A percentile compares a stretch with the other conserved stretches of the same genome.
These are phyloP conservation scores for Pythium insidiosum DNA, from an alignment of 352 stramenopile genomes.

Conservation along the genomic window DNA sequence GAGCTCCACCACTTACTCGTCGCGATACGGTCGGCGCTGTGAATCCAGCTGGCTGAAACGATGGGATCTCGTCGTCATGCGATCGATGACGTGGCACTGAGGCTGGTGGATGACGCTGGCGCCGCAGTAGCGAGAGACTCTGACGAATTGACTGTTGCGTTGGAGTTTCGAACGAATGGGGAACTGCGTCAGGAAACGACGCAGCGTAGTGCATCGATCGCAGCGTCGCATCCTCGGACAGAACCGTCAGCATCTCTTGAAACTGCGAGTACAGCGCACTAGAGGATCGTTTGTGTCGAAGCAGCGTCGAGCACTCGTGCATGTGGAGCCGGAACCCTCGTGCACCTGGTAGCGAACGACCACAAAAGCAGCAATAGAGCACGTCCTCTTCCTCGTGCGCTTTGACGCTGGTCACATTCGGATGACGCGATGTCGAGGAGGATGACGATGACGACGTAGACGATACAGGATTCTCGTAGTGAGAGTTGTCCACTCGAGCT, in stretches of 20 bases:
- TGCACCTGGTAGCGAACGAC: constrained; percentile 22
- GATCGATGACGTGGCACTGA: constrained; percentile 8
- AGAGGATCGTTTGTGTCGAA: constrained; percentile 43
- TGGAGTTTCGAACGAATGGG: constrained; percentile 10
- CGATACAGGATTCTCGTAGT: not conserved
- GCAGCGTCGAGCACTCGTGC: constrained; percentile 29
- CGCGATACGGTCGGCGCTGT: too few relatives aligned
- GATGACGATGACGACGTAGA: constrained; percentile 12
- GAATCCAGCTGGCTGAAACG: constrained; percentile 1
- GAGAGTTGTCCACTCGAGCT: too few relatives aligned
- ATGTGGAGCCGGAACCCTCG: constrained; percentile 38
- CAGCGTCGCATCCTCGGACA: constrained; percentile 58
- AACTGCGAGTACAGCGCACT: constrained; percentile 57
- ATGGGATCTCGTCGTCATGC: constrained; percentile 2
- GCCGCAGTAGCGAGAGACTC: constrained; percentile 14
- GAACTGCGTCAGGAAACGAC: constrained; percentile 44
- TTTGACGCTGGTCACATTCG: too few relatives aligned
- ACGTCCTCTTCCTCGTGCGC: constrained; percentile 10
- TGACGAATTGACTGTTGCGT: constrained; percentile 12
- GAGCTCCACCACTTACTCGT: too few relatives aligned
- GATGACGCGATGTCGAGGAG: not conserved
- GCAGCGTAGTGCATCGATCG: constrained; percentile 67
- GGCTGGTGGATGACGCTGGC: constrained; percentile 16
- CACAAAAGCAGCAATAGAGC: constrained; percentile 79
- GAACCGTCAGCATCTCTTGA: constrained; percentile 43